Evolutionary conservation across 2,329 filamentous ascomycete genomes (phyloP).

Genomic region (Cercospora brassicicola): DNA sequence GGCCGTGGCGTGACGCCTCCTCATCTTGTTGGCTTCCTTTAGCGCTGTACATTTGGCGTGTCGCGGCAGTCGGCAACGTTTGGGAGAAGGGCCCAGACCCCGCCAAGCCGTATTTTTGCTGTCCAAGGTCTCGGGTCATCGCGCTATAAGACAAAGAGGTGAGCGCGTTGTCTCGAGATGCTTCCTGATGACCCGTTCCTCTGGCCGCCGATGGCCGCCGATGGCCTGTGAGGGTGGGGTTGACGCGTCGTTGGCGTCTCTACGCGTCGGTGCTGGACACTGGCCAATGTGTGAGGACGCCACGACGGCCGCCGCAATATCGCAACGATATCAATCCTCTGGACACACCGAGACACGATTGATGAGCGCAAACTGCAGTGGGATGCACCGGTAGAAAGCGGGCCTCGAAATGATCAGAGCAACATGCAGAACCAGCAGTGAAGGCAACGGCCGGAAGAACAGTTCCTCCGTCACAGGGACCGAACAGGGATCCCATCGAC

Average conservation of each 20-base stretch:
- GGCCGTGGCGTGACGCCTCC: constrained; percentile 2
- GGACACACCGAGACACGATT: background rate
- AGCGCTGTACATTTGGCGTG: constrained; percentile 1
- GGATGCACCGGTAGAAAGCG: background rate
- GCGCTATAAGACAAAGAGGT: background rate
- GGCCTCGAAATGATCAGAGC: background rate
- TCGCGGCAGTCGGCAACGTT: background rate
- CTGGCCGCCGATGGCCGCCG: background rate
- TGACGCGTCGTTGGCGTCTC: background rate
- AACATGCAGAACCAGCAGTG: background rate
- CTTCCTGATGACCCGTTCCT: background rate
- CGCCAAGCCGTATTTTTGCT: background rate
- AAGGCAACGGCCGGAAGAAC: background rate
- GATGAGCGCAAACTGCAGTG: background rate
- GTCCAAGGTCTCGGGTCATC: background rate
- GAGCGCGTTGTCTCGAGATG: background rate
- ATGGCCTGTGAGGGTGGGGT: background rate
- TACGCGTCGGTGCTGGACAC: background rate
- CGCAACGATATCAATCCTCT: background rate
- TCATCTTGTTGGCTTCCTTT: constrained; percentile 6
- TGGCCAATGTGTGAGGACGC: background rate
- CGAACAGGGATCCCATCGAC: background rate
- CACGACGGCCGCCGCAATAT: background rate
- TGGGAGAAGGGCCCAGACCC: background rate
- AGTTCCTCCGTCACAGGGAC: background rate